Conservation (phyloP, 805 yeast genomes). For the Yarrowia sp. region DNA sequence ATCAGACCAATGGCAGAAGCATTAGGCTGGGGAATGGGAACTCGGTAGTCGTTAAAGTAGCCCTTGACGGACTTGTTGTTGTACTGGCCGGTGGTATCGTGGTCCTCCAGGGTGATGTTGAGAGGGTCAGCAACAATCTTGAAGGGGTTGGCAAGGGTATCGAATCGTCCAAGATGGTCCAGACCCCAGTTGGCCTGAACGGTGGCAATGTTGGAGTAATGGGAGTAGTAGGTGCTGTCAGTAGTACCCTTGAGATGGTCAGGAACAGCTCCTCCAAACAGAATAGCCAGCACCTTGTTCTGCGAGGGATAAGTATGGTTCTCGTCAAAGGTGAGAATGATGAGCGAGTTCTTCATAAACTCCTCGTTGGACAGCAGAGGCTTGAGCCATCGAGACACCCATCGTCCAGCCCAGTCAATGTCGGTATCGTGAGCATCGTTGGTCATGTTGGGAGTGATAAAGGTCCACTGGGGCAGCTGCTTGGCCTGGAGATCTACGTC, state of each 20-base stretch:
- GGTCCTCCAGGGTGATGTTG: constrained; percentile 6
- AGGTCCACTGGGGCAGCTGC: constrained; percentile 50
- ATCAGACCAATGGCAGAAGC: not conserved
- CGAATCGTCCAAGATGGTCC: constrained; percentile 49
- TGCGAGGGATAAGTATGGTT: constrained; percentile 44
- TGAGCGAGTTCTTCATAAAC: constrained; percentile 47
- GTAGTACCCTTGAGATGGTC: constrained; percentile 43
- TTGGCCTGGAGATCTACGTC: constrained; percentile 42
- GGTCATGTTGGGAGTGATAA: constrained; percentile 54
- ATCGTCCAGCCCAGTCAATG: constrained; percentile 45
- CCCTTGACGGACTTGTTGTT: not conserved
- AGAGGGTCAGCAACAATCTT: constrained; percentile 42
- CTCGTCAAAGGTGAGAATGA: constrained; percentile 52
- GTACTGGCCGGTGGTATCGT: constrained; percentile 1
- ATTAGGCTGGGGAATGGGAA: constrained; percentile 1
- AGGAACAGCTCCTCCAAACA: constrained; percentile 49
- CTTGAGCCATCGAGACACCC: constrained; percentile 46
- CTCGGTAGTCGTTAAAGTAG: constrained; percentile 8
- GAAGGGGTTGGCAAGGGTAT: constrained; percentile 50
- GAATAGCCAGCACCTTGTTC: constrained; percentile 46
- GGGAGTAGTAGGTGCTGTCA: constrained; percentile 50
- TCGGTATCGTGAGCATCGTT: constrained; percentile 52
- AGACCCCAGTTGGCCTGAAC: constrained; percentile 52
- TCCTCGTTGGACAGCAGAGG: constrained; percentile 46
- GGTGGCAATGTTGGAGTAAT: constrained; percentile 51